Base-by-base conservation (phyloP, 179 eudicot species). In the Patellifolia procumbens region DNA sequence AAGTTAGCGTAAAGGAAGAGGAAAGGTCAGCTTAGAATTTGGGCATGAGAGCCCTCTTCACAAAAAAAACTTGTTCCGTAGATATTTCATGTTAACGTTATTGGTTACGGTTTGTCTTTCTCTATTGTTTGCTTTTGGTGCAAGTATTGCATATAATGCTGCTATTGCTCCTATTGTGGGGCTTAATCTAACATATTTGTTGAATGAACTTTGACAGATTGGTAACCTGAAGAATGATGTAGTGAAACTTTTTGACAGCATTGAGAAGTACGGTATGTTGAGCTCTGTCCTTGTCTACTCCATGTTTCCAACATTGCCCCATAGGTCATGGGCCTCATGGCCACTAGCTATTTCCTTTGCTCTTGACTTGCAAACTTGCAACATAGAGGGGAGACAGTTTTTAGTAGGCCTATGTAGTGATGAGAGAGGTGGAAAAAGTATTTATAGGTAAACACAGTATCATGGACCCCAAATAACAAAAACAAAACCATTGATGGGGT, bases 241-340 rank as follows among this genome's bases (percentile, higher is more conserved):
- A 63, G 74, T 82, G 79, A 92, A 91, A 85, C 93, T 94, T 55
- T 87, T 91, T 79, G 96, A 91, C 85, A 83, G 88, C 62, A 74
- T 83, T 83, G 97, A 92, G 81, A 89, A 87, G 80, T 89, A 89
- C 75, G 96, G 97, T 94, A 86, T 46, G 91, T 83, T 42, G 60
- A 35, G 10, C 5, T 56, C 43, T 52, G 46, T 61, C 59, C 26
- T 55, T 45, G 3, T 81, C 7, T 49, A 45, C 62, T 49, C 61
- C 11, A 24, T n/a, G n/a, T n/a, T n/a, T n/a, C n/a, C n/a, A 7
- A n/a, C 49, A 70, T 22, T 55, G 39, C 34, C 62, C 64, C 19
- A 32, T 69, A n/a, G n/a, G 9, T n/a, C n/a, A n/a, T n/a, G n/a
- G n/a, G n/a, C n/a, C n/a, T n/a, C n/a, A n/a, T n/a, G n/a, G n/a